phyloP scores from a whole-genome alignment of 108 stramenopile species.

The Cyclotella choctawhatcheeana region DNA sequence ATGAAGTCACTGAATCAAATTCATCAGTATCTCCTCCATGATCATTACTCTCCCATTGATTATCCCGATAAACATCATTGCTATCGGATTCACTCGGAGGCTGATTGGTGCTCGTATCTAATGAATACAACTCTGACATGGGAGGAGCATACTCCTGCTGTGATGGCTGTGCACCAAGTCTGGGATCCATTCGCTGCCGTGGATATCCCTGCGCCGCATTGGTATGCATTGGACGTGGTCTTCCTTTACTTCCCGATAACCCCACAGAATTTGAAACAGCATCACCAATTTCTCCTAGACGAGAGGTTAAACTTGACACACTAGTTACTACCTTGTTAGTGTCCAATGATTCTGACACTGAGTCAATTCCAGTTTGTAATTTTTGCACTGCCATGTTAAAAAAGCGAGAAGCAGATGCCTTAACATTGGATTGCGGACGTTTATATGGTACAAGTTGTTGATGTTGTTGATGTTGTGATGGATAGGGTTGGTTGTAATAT shows the following conservation, averaged over 20 bases:
- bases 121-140: slow-evolving; percentile 42
- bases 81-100: slow-evolving; percentile 7
- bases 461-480: no score
- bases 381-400: slow-evolving; percentile 37
- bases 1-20: background rate
- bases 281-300: slow-evolving; percentile 36
- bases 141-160: slow-evolving; percentile 46
- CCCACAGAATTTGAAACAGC: slow-evolving; percentile 17
- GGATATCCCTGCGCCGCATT: slow-evolving; percentile 14
- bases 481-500: background rate
- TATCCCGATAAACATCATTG: background rate
- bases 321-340: slow-evolving; percentile 36
- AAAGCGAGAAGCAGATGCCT: slow-evolving; percentile 30
- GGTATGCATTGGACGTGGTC: slow-evolving; percentile 4
- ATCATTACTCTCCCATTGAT: background rate
- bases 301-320: slow-evolving; percentile 41
- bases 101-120: slow-evolving; percentile 1
- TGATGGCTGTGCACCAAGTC: background rate
- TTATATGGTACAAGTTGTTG: slow-evolving; percentile 21
- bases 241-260: background rate
- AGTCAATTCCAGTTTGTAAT: slow-evolving; percentile 41
- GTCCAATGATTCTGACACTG: slow-evolving; percentile 45
- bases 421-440: slow-evolving; percentile 1
- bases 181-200: slow-evolving; percentile 8
- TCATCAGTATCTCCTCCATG: background rate